Evolutionary conservation across 1,139 yeast genomes (phyloP).

Genomic region (Debaryomyces nepalensis): DNA sequence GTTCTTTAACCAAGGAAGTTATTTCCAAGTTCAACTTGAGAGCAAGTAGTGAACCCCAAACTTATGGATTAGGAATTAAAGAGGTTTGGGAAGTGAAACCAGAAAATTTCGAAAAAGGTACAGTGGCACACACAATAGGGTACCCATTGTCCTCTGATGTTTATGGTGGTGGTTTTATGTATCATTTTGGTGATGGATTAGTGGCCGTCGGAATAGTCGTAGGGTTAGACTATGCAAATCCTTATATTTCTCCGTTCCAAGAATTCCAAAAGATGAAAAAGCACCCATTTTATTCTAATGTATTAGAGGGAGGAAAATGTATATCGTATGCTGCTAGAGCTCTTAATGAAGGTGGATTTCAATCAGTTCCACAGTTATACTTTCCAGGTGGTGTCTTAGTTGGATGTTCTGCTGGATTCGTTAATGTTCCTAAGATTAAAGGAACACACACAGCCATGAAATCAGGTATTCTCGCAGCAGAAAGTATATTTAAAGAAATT

Average conservation of each 20-base stretch:
- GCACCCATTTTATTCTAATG: slow-evolving; percentile 82
- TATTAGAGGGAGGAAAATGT: slow-evolving; percentile 87
- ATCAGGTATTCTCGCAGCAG: slow-evolving; percentile 94
- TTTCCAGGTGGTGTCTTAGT: slow-evolving; percentile 97
- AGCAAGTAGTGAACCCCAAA: slow-evolving; percentile 71
- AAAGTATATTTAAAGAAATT: slow-evolving; percentile 66
- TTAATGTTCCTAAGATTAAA: slow-evolving; percentile 95
- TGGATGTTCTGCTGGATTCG: slow-evolving; percentile 95
- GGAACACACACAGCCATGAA: slow-evolving; percentile 99
- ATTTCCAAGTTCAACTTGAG: slow-evolving; percentile 72
- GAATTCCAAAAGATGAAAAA: slow-evolving; percentile 94
- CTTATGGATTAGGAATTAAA: slow-evolving; percentile 93
- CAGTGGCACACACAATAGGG: slow-evolving; percentile 87
- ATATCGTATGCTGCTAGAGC: slow-evolving; percentile 95
- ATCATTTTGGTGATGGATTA: slow-evolving; percentile 92
- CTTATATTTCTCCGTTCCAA: slow-evolving; percentile 92
- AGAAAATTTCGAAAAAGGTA: slow-evolving; percentile 78
- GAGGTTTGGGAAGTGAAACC: slow-evolving; percentile 98
- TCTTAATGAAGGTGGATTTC: slow-evolving; percentile 93
- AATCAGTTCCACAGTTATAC: slow-evolving; percentile 82
- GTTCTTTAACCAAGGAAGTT: slow-evolving; percentile 81
- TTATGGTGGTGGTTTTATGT: slow-evolving; percentile 97
- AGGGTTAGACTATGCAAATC: slow-evolving; percentile 92
- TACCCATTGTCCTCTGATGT: slow-evolving; percentile 75
- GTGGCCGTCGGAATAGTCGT: slow-evolving; percentile 90